Evolutionary conservation across 176 grass and related monocot genomes (phyloP), one percentile per base, ranked within the genome.

Genomic region (Pharus latifolius): DNA sequence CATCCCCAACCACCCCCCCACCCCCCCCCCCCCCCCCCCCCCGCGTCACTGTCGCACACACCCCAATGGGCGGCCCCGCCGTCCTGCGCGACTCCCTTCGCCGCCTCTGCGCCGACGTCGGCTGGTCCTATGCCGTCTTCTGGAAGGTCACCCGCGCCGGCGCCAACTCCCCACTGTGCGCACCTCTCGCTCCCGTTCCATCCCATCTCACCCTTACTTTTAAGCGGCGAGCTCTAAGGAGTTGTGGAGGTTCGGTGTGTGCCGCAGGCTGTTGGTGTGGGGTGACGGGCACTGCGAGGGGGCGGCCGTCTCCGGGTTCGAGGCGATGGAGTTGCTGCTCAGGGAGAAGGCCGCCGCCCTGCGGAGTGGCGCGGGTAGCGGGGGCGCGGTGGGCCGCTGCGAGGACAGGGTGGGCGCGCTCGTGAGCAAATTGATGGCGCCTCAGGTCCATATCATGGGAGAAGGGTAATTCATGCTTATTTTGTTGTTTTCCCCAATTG

Each of bases 81-180:
- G 47, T 40, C 32, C 60, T 76, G 18, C 73, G 77, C 14, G 83
- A 76, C 25, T 67, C 77, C 41, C 77, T 86, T 12, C 50, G 77
- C 52, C 70, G 76, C 59, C 75, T 86, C 46, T 86, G 83, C 67
- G 52, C 73, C 2, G 83, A 86, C 16, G 74, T 65, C 27, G 83
- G 83, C 6, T 86, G 83, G 83, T 70, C 55, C 34, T 86, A 80
- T 33, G 83, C 83, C n/a, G 77, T 86, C 28, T 80, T 80, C 73
- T 86, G 83, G 83, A 86, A 67, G 50, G 48, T 63, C 43, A 64
- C 45, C 55, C 60, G 69, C 44, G 77, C 51, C 54, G n/a, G n/a
- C n/a, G 28, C 54, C 49, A 59, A 64, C 28, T 40, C 33, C 63
- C 83, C 61, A 61, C 67, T 76, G 83, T 86, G 60, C 80, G 77